These are phyloP conservation scores for Colletotrichum graminicola DNA, from an alignment of 2,329 filamentous ascomycete species.

Conservation along the genomic window DNA sequence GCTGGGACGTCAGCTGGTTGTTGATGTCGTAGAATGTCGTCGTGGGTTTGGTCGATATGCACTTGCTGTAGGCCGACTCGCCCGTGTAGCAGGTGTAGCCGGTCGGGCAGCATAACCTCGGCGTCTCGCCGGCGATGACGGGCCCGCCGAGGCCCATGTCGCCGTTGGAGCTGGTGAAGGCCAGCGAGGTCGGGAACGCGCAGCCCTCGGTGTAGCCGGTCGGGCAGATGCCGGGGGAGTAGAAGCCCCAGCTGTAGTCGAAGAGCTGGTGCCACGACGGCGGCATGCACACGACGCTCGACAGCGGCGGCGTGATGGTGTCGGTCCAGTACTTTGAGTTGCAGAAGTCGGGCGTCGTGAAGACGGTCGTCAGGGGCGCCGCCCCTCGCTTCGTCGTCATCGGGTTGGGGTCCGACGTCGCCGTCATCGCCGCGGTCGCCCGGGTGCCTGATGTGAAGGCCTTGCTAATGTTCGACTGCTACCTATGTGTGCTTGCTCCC, in stretches of 20 bases:
- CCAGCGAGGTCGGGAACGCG: conserved; percentile 29
- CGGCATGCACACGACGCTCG: conserved; percentile 37
- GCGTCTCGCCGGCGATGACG: conserved; percentile 31
- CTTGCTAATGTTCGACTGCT: not conserved
- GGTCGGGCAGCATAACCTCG: conserved; percentile 33
- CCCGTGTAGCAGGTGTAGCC: conserved; percentile 32
- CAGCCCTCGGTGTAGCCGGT: conserved; percentile 39
- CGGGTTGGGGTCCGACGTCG: conserved; percentile 30
- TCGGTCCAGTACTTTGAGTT: conserved; percentile 29
- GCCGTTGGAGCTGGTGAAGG: conserved; percentile 14
- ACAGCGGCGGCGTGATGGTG: conserved; percentile 36
- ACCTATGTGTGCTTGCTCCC: not conserved
- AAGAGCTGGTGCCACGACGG: conserved; percentile 36
- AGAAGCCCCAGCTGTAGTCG: conserved; percentile 41
- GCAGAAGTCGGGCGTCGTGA: conserved; percentile 39
- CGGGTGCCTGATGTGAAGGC: not conserved
- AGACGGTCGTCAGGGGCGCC: conserved; percentile 39
- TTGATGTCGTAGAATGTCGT: conserved; percentile 18
- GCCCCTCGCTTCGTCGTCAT: conserved; percentile 32
- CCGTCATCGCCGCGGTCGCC: conserved; percentile 14
- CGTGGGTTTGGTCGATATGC: conserved; percentile 39
- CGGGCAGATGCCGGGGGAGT: conserved; percentile 43
- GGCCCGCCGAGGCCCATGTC: conserved; percentile 9
- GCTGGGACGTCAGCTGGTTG: conserved; percentile 17
- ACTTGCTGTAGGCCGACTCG: conserved; percentile 37